Evolutionary conservation across 495 filamentous ascomycete species (phyloP), one percentile per base, ranked within the genome.

Genomic region (Diplogelasinospora grovesii): DNA sequence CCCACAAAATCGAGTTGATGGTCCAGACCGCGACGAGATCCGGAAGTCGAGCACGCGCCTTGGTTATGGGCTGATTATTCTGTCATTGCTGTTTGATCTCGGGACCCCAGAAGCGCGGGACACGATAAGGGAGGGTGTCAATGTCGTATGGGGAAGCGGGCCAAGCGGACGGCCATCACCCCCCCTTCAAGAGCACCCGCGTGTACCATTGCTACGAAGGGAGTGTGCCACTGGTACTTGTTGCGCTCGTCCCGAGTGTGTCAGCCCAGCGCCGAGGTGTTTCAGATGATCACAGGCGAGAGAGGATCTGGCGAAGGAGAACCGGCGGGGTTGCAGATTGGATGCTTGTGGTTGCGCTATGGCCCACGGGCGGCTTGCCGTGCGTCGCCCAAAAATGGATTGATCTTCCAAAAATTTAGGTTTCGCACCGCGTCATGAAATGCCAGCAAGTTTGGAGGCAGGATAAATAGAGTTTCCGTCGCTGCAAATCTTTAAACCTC

Each of bases 11-110:
- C 33, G 33, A 36, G 20, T 23, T 9, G 14, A 19, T 22, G 20
- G 33, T 19, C 23, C 9, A 22, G 22, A 26, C 13, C 5, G n/a
- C 9, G 13, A 13, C 2, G n/a, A 27, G 16, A 31, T 19, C 29
- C 19, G 29, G 37, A 22, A 20, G 11, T 18, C 13, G 15, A 13
- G 25, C 37, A 39, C 10, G 37, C 24, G 24, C 36, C 25, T 15
- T n/a, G 16, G 22, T 14, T 36, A 22, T 43, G 41, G 41, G 18
- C 41, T 43, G 41, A 43, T 43, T 36, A 26, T 43, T 25, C 32
- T 36, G 41, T 43, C 41, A 43, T 43, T 36, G 31, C 8, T 43
- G 41, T 43, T 43, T 43, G 33, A 42, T 25, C 27, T 27, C 11
- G 38, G 18, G 13, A 11, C 7, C 36, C 22, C 20, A 13, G 2